Conservation (phyloP, 805 yeast genomes). For the Metschnikowia similis region DNA sequence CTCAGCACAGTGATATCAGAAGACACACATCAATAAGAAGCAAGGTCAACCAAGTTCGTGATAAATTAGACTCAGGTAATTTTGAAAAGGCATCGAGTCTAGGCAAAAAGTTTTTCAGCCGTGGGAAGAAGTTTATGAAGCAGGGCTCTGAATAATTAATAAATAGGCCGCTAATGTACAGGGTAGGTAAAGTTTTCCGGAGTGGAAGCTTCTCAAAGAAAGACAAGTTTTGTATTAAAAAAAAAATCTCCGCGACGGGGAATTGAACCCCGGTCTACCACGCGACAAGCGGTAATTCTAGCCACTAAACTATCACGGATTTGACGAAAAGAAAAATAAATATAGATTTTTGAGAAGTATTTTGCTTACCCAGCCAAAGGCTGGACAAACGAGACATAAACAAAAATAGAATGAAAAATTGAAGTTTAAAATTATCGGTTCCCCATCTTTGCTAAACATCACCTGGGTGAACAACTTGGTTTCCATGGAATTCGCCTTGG, state of each 20-base stretch:
- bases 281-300: conserved; percentile 23
- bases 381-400: no score
- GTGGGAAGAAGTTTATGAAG: conserved; percentile 51
- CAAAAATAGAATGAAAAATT: no score
- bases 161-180: not conserved
- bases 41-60: conserved; percentile 51
- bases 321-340: no score
- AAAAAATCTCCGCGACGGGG: conserved; percentile 6
- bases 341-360: no score
- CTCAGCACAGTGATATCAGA: conserved; percentile 51
- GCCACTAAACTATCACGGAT: conserved; percentile 16
- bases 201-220: not conserved
- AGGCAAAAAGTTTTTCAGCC: conserved; percentile 52
- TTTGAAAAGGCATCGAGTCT: conserved; percentile 49
- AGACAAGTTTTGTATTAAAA: not conserved
- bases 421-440: no score
- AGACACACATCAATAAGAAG: conserved; percentile 41
- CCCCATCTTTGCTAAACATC: no score
- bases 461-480: no score
- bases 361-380: no score
- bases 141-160: conserved; percentile 13
- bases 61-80: conserved; percentile 39
- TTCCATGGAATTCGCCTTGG: no score
- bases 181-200: not conserved
- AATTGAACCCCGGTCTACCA: conserved; percentile 22